Conservation (phyloP, 805 yeast genomes). For the Myxozyma kluyveri region DNA sequence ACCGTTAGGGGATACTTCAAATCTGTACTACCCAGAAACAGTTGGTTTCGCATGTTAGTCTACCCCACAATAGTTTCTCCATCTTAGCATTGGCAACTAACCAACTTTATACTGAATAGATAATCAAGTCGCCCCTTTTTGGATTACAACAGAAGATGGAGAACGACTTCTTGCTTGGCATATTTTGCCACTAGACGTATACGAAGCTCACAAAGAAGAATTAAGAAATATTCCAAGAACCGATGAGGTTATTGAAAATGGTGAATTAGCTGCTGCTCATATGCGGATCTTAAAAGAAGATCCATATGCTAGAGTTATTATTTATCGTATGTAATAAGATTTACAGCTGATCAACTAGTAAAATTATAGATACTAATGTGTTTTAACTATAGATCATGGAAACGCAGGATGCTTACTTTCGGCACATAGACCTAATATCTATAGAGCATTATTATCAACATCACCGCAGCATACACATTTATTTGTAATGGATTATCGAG, state of each 20-base stretch:
- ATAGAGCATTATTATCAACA: constrained; percentile 17
- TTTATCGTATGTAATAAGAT: constrained; percentile 5
- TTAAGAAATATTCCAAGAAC: constrained; percentile 3
- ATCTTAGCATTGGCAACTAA: background rate
- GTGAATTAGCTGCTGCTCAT: constrained; percentile 15
- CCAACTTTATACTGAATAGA: background rate
- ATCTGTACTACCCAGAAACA: constrained; percentile 19
- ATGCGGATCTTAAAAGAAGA: constrained; percentile 11
- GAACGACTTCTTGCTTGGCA: constrained; percentile 23
- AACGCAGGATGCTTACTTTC: constrained; percentile 17
- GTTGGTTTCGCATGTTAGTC: constrained; percentile 23
- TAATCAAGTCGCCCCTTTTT: constrained; percentile 26
- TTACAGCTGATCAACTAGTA: background rate
- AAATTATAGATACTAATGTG: background rate
- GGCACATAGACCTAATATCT: constrained; percentile 18
- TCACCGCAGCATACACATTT: constrained; percentile 23
- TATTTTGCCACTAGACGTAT: constrained; percentile 19
- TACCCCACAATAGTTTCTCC: background rate
- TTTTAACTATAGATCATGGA: constrained; percentile 12
- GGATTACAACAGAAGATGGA: constrained; percentile 18
- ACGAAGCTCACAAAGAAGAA: constrained; percentile 4
- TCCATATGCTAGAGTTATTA: constrained; percentile 20
- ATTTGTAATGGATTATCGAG: constrained; percentile 25
- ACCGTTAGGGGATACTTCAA: constrained; percentile 7
- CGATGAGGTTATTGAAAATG: constrained; percentile 11